Percentiles rank a stretch among this genome's conserved stretches.
Conservation (phyloP, 495 filamentous ascomycete genomes). For the Penicillium waksmanii region DNA sequence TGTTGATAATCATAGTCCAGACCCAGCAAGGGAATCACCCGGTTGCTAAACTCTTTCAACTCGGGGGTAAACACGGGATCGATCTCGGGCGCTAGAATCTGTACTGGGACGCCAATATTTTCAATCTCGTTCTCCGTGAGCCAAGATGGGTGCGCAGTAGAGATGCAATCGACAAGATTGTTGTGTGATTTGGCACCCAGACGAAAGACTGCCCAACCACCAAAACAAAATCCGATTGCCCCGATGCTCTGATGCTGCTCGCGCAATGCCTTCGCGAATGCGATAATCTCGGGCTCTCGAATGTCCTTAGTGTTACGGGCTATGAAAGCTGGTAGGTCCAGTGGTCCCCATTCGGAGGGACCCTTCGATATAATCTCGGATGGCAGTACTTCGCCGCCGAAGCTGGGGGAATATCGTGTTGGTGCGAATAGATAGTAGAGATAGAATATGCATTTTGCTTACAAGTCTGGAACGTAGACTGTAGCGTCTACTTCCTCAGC, state of each 20-base stretch:
- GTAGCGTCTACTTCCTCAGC: slow-evolving; percentile 50
- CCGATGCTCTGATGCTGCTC: slow-evolving; percentile 46
- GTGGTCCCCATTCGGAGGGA: slow-evolving; percentile 29
- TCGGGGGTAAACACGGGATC: slow-evolving; percentile 53
- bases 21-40: slow-evolving; percentile 42
- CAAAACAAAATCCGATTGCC: slow-evolving; percentile 65
- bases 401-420: slow-evolving; percentile 19
- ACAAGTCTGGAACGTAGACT: slow-evolving; percentile 55
- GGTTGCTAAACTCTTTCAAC: slow-evolving; percentile 52
- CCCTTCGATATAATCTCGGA: slow-evolving; percentile 37
- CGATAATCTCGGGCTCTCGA: slow-evolving; percentile 58
- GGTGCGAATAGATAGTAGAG: too few relatives aligned
- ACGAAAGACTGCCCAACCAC: slow-evolving; percentile 54
- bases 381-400: slow-evolving; percentile 38
- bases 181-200: slow-evolving; percentile 28
- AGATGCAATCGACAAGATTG: slow-evolving; percentile 58
- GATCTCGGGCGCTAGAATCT: slow-evolving; percentile 61
- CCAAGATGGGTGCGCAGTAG: slow-evolving; percentile 56
- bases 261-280: slow-evolving; percentile 49
- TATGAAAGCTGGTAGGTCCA: slow-evolving; percentile 46
- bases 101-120: slow-evolving; percentile 54
- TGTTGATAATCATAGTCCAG: slow-evolving; percentile 61
- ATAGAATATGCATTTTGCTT: slow-evolving; percentile 5
- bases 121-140: slow-evolving; percentile 55
- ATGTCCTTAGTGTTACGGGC: slow-evolving; percentile 44